A percentile compares a stretch with the other conserved stretches of the same genome.
phyloP scores from a whole-genome alignment of 768 basidiomycete genomes.

The Rhizopogon vinicolor region DNA sequence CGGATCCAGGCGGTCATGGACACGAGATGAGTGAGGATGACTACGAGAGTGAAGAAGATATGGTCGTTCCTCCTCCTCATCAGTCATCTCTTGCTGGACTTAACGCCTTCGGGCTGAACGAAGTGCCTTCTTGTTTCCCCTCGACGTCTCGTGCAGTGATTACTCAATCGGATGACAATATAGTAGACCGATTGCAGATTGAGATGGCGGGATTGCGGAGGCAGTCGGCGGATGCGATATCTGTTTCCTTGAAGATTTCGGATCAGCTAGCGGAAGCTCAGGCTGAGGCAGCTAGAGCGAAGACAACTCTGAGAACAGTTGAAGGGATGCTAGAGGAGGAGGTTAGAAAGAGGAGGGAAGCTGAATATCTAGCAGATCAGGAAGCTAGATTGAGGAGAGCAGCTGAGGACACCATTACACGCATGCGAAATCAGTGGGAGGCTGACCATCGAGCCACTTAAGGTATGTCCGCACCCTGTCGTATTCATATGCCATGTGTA shows the following conservation, averaged over 20 bases:
- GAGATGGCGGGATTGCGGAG: conserved; percentile 62
- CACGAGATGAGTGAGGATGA: conserved; percentile 44
- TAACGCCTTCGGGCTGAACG: conserved; percentile 29
- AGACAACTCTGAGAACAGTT: conserved; percentile 47
- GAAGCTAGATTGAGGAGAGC: conserved; percentile 40
- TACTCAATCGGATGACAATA: conserved; percentile 33
- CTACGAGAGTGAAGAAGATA: conserved; percentile 68
- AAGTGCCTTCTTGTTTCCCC: conserved; percentile 38
- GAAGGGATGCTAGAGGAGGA: conserved; percentile 64
- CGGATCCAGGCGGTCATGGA: conserved; percentile 32
- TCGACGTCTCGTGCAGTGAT: conserved; percentile 21
- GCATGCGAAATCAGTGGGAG: conserved; percentile 24
- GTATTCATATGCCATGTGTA: neutral
- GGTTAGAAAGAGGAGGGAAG: conserved; percentile 49
- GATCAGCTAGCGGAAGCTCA: conserved; percentile 68
- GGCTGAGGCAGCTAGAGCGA: conserved; percentile 52
- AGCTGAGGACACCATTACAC: conserved; percentile 47
- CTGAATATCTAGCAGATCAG: conserved; percentile 48
- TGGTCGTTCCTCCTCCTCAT: conserved; percentile 41
- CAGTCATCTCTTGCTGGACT: conserved; percentile 35
- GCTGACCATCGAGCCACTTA: neutral
- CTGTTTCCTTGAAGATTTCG: conserved; percentile 57
- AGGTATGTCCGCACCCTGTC: neutral
- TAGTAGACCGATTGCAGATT: conserved; percentile 58
- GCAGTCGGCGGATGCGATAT: conserved; percentile 65